Conservation (phyloP, 2,329 filamentous ascomycete species). For the Fusarium sp. region DNA sequence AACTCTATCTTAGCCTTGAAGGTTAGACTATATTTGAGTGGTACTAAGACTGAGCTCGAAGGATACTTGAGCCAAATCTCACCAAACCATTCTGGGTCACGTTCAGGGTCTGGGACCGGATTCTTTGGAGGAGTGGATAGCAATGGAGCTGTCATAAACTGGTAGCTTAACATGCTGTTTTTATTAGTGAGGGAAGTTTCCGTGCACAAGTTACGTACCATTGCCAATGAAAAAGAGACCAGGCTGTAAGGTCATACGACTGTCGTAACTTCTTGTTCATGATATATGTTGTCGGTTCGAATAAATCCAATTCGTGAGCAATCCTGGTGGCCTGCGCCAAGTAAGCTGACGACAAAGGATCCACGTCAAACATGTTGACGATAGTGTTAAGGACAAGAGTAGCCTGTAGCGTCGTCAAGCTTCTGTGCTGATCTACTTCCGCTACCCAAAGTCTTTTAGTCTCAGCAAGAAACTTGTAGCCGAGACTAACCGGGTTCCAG, state of each 20-base stretch:
- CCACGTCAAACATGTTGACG: constrained; percentile 23
- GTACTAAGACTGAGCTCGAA: neutral
- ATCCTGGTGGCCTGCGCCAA: constrained; percentile 1
- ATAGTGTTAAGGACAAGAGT: constrained; percentile 1
- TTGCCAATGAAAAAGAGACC: constrained; percentile 30
- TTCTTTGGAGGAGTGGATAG: neutral
- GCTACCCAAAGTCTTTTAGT: constrained; percentile 12
- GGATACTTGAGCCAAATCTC: constrained; percentile 34
- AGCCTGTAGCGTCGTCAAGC: constrained; percentile 16
- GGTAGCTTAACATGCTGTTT: constrained; percentile 1
- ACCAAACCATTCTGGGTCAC: constrained; percentile 2
- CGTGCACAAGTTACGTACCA: neutral
- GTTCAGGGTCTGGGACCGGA: constrained; percentile 1
- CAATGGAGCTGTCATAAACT: constrained; percentile 1
- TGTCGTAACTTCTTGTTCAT: constrained; percentile 13
- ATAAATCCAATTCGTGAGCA: constrained; percentile 2
- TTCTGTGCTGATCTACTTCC: neutral
- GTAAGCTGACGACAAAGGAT: constrained; percentile 7
- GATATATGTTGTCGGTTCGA: constrained; percentile 17
- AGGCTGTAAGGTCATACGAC: constrained; percentile 17
- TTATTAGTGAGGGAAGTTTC: neutral
- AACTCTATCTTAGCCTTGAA: constrained; percentile 13
- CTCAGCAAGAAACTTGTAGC: constrained; percentile 19
- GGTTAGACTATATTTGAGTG: neutral
- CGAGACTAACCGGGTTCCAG: constrained; percentile 14